Conservation (phyloP, 371 early-diverging fungal genomes). For the Lichtheimia ramosa region DNA sequence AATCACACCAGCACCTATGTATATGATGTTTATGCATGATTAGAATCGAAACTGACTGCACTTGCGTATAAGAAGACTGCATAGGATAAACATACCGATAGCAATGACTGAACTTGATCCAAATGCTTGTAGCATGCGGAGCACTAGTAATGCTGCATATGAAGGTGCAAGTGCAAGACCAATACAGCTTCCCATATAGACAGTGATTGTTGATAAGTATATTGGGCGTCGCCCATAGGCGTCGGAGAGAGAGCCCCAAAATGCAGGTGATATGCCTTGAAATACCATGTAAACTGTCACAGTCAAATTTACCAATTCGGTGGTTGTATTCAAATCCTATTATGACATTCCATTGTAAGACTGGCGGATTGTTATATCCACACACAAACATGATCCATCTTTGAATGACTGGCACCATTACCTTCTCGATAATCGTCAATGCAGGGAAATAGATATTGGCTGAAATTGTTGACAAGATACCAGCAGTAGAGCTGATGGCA, state of each 20-base stretch:
- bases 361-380: too few relatives aligned
- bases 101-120: constrained; percentile 61
- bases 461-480: constrained; percentile 16
- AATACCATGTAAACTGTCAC: constrained; percentile 23
- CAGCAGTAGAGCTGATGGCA: constrained; percentile 13
- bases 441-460: constrained; percentile 28
- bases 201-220: constrained; percentile 45
- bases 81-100: constrained; percentile 30
- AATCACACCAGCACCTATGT: constrained; percentile 25
- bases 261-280: constrained; percentile 19
- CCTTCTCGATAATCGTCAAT: constrained; percentile 17
- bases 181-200: constrained; percentile 54
- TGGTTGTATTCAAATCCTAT: constrained; percentile 14
- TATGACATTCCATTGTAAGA: neutral
- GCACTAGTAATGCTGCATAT: constrained; percentile 48
- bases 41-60: neutral
- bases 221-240: constrained; percentile 21
- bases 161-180: constrained; percentile 54
- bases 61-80: neutral
- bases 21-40: neutral
- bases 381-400: neutral
- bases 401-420: neutral
- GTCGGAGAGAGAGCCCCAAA: constrained; percentile 26
- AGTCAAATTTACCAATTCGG: constrained; percentile 12
- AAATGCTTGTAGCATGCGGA: constrained; percentile 60